These are phyloP conservation scores for Odontarrhena argentea DNA, from an alignment of 345 rosid genomes.

Conservation along the genomic window DNA sequence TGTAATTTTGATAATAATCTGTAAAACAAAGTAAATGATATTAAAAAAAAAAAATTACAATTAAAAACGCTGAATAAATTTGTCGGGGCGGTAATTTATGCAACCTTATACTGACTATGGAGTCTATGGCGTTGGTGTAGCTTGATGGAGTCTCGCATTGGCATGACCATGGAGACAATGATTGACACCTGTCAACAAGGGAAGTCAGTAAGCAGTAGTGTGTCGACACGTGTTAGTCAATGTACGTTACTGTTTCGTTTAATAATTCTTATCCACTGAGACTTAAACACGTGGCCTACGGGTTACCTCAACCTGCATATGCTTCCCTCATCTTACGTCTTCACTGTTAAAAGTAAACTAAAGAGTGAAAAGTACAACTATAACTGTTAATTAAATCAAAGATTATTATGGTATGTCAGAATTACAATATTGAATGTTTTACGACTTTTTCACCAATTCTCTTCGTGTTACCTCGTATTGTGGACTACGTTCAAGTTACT, in stretches of 20 bases:
- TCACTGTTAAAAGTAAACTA: constrained; percentile 10
- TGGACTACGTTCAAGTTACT: constrained; percentile 7
- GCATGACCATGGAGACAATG: not conserved
- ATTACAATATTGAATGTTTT: constrained; percentile 19
- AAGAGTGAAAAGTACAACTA: constrained; percentile 4
- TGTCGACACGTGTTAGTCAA: constrained; percentile 25
- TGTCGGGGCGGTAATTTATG: too few relatives aligned
- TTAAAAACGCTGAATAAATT: too few relatives aligned
- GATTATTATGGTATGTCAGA: constrained; percentile 9
- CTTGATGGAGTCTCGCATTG: too few relatives aligned
- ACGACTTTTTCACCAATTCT: constrained; percentile 27
- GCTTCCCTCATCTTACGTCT: constrained; percentile 38
- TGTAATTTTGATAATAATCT: too few relatives aligned
- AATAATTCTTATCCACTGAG: not conserved
- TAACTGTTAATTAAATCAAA: constrained; percentile 1
- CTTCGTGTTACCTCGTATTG: constrained; percentile 25
- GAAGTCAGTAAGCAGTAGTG: not conserved
- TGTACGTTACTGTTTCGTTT: constrained; percentile 18
- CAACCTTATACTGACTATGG: too few relatives aligned
- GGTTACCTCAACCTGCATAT: constrained; percentile 19
- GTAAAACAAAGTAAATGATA: too few relatives aligned
- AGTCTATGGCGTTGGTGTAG: too few relatives aligned
- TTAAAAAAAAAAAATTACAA: too few relatives aligned
- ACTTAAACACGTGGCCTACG: constrained; percentile 26
- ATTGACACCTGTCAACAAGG: not conserved